These are phyloP conservation scores for Rosa hybrid DNA, from an alignment of 331 rosid species.

Conservation along the genomic window DNA sequence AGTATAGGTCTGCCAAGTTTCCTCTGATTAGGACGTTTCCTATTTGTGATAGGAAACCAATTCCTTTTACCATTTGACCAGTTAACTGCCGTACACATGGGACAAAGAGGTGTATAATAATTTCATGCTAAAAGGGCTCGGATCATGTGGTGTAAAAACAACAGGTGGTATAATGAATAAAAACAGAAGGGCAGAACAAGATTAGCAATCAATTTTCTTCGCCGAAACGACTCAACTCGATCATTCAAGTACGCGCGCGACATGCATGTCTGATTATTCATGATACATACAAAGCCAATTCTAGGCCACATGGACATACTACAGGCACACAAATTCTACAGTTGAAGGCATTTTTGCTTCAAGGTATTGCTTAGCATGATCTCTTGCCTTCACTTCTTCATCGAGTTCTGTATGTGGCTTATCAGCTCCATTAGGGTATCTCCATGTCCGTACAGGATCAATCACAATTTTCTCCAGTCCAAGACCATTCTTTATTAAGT, in stretches of 20 bases:
- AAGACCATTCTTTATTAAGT: not conserved
- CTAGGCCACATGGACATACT: not conserved
- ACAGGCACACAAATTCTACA: not conserved
- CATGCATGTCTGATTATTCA: not conserved
- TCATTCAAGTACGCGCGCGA: not conserved
- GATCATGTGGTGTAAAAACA: no score
- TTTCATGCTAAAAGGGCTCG: no score
- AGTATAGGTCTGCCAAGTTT: no score
- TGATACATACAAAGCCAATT: not conserved
- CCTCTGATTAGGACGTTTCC: no score
- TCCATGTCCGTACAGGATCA: not conserved
- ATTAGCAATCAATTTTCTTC: no score
- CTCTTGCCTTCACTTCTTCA: not conserved
- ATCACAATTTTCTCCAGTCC: slow-evolving; percentile 1
- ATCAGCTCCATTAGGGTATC: not conserved
- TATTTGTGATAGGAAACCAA: no score
- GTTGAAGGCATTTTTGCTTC: not conserved
- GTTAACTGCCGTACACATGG: no score
- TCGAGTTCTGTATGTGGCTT: not conserved
- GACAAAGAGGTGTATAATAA: no score
- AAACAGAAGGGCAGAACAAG: no score
- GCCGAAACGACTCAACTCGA: not conserved
- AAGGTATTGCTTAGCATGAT: not conserved
- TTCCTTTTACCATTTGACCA: no score
- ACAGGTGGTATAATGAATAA: no score